These are phyloP conservation scores for Plasmodium gonderi DNA, from an alignment of 169 alveolate genomes.

Conservation along the genomic window DNA sequence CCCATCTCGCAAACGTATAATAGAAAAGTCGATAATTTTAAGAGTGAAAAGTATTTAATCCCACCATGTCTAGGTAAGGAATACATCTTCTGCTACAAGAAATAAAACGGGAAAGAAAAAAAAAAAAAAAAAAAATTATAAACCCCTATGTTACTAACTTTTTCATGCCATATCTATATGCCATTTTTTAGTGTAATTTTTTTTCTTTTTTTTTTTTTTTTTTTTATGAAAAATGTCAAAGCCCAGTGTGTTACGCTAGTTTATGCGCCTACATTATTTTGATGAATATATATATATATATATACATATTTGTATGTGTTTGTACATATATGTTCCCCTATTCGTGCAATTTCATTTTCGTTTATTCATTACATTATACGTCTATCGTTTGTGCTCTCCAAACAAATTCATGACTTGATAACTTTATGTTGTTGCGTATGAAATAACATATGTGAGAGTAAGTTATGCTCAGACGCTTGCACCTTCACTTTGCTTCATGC, in stretches of 20 bases:
- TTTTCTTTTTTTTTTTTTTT: too few species aligned
- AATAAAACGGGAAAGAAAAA: not conserved
- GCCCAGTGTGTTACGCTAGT: too few species aligned
- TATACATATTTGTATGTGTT: not conserved
- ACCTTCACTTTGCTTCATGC: too few species aligned
- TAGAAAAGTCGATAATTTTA: constrained; percentile 92
- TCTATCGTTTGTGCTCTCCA: too few species aligned
- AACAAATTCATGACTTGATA: too few species aligned
- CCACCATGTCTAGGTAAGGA: constrained; percentile 84
- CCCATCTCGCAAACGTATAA: constrained; percentile 94
- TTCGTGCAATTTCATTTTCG: not conserved
- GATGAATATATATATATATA: too few species aligned
- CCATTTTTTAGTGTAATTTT: too few species aligned
- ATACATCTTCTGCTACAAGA: constrained; percentile 76
- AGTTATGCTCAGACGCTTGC: too few species aligned
- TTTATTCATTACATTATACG: not conserved
- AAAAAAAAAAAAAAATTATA: not conserved
- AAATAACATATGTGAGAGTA: not conserved
- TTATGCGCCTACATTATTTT: too few species aligned
- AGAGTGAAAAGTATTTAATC: constrained; percentile 92
- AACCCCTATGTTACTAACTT: not conserved
- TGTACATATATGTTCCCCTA: not conserved
- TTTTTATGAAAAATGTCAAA: too few species aligned
- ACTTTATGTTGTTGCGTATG: too few species aligned
- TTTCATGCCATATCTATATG: too few species aligned